These are phyloP conservation scores for Populus hybrid DNA, from an alignment of 441 rosid species.

Conservation along the genomic window DNA sequence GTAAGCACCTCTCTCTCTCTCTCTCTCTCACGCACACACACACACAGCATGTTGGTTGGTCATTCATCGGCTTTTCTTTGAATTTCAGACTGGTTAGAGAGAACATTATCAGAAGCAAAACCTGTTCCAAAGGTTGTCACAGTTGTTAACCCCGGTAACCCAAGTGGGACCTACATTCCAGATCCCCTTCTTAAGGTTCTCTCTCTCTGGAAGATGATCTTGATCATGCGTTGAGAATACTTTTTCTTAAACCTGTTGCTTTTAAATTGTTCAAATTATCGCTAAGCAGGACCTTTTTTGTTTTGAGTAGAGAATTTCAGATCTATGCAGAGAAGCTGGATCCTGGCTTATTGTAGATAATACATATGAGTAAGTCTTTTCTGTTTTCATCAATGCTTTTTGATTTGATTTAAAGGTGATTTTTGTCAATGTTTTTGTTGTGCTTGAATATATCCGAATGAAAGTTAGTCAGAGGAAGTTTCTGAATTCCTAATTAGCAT, in stretches of 20 bases:
- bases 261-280: constrained; percentile 4
- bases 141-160: constrained; percentile 97
- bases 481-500: background rate
- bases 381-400: constrained; percentile 3
- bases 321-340: constrained; percentile 77
- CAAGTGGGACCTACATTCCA: constrained; percentile 89
- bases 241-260: background rate
- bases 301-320: constrained; percentile 75
- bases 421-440: background rate
- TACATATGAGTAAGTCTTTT: constrained; percentile 86
- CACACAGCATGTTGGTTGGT: background rate
- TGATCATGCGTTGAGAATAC: background rate
- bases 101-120: constrained; percentile 53
- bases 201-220: constrained; percentile 4
- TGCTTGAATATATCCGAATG: background rate
- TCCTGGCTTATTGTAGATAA: constrained; percentile 98
- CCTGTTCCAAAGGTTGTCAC: constrained; percentile 92
- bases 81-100: constrained; percentile 86
- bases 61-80: constrained; percentile 18
- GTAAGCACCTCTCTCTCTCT: background rate
- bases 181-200: constrained; percentile 78
- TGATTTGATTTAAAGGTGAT: background rate
- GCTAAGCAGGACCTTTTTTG: constrained; percentile 22
- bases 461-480: background rate
- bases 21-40: no score